Evolutionary conservation across 306 rosid species (phyloP).

Genomic region (Fragaria iinumae): DNA sequence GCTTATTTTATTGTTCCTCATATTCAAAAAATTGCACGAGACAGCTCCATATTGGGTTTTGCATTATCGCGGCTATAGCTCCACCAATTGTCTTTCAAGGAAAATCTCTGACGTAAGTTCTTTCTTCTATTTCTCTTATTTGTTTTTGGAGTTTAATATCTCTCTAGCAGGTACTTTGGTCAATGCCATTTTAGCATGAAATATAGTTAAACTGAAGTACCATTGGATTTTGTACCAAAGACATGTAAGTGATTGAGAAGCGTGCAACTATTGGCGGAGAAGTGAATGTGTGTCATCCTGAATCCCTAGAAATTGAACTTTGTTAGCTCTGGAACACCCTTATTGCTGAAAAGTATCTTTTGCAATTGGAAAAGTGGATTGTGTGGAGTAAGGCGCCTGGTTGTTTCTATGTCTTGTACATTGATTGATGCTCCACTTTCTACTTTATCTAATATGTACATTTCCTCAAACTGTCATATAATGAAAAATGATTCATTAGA

Average conservation of each 20-base stretch:
- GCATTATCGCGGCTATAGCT: conserved; percentile 92
- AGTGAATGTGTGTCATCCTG: not conserved
- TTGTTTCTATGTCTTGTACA: not conserved
- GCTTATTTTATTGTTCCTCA: conserved; percentile 23
- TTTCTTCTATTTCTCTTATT: not conserved
- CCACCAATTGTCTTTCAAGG: conserved; percentile 97
- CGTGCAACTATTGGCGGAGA: not conserved
- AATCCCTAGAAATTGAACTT: not conserved
- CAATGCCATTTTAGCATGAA: not conserved
- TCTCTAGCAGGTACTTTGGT: not conserved
- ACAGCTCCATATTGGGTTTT: conserved; percentile 88
- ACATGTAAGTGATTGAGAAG: not conserved
- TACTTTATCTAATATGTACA: not conserved
- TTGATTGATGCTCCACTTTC: not conserved
- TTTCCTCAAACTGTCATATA: not conserved
- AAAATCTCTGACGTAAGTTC: conserved; percentile 86
- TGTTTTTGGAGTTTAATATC: conserved; percentile 1
- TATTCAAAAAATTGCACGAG: conserved; percentile 31
- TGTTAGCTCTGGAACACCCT: not conserved
- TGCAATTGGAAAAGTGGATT: not conserved
- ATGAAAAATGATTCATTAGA: not conserved
- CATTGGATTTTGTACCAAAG: not conserved
- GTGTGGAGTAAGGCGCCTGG: not conserved
- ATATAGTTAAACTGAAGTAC: not conserved
- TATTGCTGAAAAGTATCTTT: not conserved